phyloP scores from a whole-genome alignment of 371 early-diverging fungal species.

The Batrachochytrium dendrobatidis region DNA sequence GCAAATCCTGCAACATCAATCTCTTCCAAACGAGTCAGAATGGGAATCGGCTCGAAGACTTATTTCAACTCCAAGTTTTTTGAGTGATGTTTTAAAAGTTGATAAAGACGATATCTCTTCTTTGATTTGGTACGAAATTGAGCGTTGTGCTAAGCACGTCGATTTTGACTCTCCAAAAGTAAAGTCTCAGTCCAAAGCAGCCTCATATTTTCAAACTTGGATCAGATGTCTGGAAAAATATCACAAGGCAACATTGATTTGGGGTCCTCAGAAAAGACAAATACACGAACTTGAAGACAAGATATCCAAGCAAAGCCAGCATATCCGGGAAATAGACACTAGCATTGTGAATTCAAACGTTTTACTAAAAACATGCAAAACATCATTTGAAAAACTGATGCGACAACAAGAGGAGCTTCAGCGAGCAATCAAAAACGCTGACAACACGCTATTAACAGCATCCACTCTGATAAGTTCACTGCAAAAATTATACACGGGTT shows the following conservation, averaged over 20 bases:
- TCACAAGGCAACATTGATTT: neutral
- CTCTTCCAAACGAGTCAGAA: constrained; percentile 5
- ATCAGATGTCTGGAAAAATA: constrained; percentile 12
- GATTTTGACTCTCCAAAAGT: constrained; percentile 11
- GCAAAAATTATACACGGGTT: no score
- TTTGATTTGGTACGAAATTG: constrained; percentile 9
- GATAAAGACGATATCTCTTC: constrained; percentile 13
- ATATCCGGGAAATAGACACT: neutral
- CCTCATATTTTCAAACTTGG: constrained; percentile 14
- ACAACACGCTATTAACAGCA: neutral
- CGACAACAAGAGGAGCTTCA: constrained; percentile 2
- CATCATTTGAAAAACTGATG: constrained; percentile 4
- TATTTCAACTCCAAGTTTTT: constrained; percentile 13
- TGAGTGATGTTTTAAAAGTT: constrained; percentile 1
- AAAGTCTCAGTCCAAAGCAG: constrained; percentile 7
- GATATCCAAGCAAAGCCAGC: neutral
- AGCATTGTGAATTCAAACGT: constrained; percentile 5
- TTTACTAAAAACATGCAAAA: constrained; percentile 7
- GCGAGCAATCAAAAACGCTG: constrained; percentile 4
- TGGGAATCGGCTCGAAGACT: constrained; percentile 25
- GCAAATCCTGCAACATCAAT: constrained; percentile 9
- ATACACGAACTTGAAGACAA: constrained; percentile 8
- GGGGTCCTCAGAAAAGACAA: constrained; percentile 13
- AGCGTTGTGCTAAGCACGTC: constrained; percentile 8
- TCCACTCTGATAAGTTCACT: neutral